A percentile compares a stretch with the other conserved stretches of the same genome.
These are phyloP conservation scores for Phalaenopsis hybrid DNA, from an alignment of 116 monocot genomes.

Conservation along the genomic window DNA sequence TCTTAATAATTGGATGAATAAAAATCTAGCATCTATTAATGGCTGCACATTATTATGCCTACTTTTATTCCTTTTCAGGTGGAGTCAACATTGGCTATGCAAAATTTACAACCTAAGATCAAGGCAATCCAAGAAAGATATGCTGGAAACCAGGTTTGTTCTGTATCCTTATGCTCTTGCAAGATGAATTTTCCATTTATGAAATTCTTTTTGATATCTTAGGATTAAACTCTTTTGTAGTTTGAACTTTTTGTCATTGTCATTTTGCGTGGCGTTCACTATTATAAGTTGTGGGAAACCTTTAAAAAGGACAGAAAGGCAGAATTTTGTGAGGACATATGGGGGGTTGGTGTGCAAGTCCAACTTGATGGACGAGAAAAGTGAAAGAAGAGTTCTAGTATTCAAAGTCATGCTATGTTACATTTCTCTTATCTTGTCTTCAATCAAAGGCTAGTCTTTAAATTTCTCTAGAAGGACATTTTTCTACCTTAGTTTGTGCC, in stretches of 20 bases:
- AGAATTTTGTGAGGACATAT: not conserved
- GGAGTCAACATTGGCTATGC: slow-evolving; percentile 95
- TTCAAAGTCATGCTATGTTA: not conserved
- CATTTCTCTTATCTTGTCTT: not conserved
- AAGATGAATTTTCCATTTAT: not conserved
- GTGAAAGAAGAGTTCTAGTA: not conserved
- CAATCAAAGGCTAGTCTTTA: not conserved
- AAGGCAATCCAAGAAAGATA: slow-evolving; percentile 96
- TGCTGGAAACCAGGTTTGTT: slow-evolving; percentile 75
- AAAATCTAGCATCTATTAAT: not conserved
- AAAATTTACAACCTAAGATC: slow-evolving; percentile 95
- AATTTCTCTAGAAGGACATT: not conserved
- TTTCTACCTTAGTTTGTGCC: not conserved
- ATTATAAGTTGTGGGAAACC: not conserved
- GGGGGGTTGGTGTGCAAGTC: not conserved
- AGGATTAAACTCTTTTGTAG: not conserved
- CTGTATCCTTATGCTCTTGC: not conserved
- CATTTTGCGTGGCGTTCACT: not conserved
- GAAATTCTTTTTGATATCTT: not conserved
- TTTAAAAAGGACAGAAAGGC: not conserved
- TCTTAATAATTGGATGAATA: not conserved
- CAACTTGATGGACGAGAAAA: not conserved
- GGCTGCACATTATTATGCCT: not conserved
- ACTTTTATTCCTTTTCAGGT: slow-evolving; percentile 38
- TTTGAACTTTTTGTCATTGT: not conserved